A percentile compares a stretch with the other conserved stretches of the same genome.
Conservation (phyloP, 2,329 filamentous ascomycete genomes). For the Botrytis sinoallii region DNA sequence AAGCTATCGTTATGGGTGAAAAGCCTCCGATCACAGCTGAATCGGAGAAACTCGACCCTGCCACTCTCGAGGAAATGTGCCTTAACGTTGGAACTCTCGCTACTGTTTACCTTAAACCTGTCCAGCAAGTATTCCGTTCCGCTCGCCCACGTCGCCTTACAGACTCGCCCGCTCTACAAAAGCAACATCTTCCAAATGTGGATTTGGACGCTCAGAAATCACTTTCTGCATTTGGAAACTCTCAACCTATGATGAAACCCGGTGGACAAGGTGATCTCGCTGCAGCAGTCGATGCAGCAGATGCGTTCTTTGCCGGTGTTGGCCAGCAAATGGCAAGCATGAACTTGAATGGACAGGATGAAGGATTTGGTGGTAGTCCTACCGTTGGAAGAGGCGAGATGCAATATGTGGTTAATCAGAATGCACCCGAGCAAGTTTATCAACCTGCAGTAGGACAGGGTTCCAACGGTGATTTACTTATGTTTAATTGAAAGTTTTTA, state of each 20-base stretch:
- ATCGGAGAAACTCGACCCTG: conserved; percentile 86
- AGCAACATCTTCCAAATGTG: conserved; percentile 57
- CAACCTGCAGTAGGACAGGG: conserved; percentile 63
- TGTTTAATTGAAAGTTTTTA: conserved; percentile 16
- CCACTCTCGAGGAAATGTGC: conserved; percentile 94
- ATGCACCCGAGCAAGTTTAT: conserved; percentile 72
- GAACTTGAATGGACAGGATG: conserved; percentile 59
- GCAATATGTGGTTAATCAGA: conserved; percentile 76
- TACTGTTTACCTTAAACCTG: conserved; percentile 96
- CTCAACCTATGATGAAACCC: conserved; percentile 36
- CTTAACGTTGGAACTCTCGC: conserved; percentile 93
- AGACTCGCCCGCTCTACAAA: conserved; percentile 84
- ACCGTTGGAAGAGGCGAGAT: conserved; percentile 49
- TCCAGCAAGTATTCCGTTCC: conserved; percentile 92
- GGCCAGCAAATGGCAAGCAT: conserved; percentile 70
- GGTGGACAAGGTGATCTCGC: conserved; percentile 51
- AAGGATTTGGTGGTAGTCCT: conserved; percentile 57
- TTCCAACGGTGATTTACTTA: conserved; percentile 67
- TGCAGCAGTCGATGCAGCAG: conserved; percentile 77
- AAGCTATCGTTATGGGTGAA: conserved; percentile 90
- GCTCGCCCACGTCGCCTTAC: conserved; percentile 76
- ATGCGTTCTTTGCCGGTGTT: conserved; percentile 84
- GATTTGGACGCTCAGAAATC: conserved; percentile 56
- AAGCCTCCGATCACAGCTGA: conserved; percentile 97
- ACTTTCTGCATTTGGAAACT: conserved; percentile 55